These are phyloP conservation scores for Mycena pura DNA, from an alignment of 768 basidiomycete species.

Conservation along the genomic window DNA sequence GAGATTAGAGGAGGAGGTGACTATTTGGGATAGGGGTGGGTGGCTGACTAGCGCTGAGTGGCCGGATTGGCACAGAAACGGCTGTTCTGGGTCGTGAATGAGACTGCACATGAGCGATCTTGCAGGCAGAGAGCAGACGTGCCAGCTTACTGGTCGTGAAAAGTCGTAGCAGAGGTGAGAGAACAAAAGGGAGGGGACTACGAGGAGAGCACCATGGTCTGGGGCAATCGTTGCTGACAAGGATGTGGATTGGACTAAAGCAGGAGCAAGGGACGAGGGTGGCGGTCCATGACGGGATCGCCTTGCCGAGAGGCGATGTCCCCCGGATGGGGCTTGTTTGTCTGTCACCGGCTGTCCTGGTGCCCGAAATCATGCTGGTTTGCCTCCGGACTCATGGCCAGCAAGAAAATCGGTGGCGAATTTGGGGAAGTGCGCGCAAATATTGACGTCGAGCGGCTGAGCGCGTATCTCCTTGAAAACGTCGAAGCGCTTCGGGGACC, in stretches of 20 bases:
- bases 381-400: constrained; percentile 31
- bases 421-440: constrained; percentile 75
- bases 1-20: neutral
- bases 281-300: no score
- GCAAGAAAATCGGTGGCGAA: constrained; percentile 71
- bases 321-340: no score
- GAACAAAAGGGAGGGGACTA: constrained; percentile 2
- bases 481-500: constrained; percentile 66
- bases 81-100: constrained; percentile 7
- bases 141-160: constrained; percentile 3
- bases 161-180: neutral
- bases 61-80: constrained; percentile 6
- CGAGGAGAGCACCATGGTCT: no score
- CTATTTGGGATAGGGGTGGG: constrained; percentile 21
- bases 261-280: no score
- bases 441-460: constrained; percentile 70
- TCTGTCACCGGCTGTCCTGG: no score
- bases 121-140: neutral
- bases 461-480: constrained; percentile 65
- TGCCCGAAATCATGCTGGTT: constrained; percentile 1
- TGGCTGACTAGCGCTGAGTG: constrained; percentile 11
- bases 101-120: constrained; percentile 15
- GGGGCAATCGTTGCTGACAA: no score
- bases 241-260: no score
- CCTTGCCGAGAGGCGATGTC: no score